Conservation (phyloP, 2,329 filamentous ascomycete species). For the Mycosphaerella sp. region DNA sequence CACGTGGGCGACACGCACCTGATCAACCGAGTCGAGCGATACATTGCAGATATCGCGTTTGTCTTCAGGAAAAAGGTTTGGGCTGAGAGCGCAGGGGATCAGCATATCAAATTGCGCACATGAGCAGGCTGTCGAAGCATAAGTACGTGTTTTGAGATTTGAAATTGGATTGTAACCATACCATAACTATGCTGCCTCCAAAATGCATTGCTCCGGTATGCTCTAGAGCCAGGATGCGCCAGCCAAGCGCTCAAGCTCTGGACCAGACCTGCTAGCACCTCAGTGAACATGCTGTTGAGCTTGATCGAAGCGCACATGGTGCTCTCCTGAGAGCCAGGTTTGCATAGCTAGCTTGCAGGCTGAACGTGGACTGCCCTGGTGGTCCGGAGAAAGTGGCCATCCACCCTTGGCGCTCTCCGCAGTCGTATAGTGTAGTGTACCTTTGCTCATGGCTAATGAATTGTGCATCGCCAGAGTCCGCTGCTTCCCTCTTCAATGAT, state of each 20-base stretch:
- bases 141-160: conserved; percentile 6
- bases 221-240: neutral
- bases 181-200: conserved; percentile 1
- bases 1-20: conserved; percentile 17
- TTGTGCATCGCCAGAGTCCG: neutral
- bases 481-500: conserved; percentile 39
- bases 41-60: conserved; percentile 14
- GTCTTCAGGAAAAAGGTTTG: conserved; percentile 9
- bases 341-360: neutral
- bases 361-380: neutral
- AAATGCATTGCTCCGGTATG: neutral
- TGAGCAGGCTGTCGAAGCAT: conserved; percentile 5
- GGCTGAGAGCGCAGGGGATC: neutral
- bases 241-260: neutral
- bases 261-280: neutral
- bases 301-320: neutral
- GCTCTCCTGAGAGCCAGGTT: neutral
- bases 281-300: neutral
- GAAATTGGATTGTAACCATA: conserved; percentile 2
- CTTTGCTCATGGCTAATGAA: neutral
- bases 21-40: conserved; percentile 13
- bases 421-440: neutral
- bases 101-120: neutral
- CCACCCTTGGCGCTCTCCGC: neutral
- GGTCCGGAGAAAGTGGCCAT: neutral